phyloP scores from a whole-genome alignment of 305 asterid genomes.

The Solanum hybrid region DNA sequence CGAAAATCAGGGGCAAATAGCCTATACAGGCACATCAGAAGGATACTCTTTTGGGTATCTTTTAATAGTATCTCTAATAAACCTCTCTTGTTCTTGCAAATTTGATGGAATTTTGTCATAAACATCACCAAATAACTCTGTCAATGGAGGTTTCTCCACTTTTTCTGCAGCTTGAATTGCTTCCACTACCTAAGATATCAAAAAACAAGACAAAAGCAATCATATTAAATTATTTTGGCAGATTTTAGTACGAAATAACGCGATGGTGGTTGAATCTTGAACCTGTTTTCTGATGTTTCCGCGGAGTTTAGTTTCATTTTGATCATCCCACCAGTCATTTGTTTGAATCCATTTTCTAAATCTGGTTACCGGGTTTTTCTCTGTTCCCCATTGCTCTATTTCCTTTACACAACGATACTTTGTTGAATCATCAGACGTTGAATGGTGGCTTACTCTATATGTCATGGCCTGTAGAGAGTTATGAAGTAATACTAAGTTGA shows the following conservation, averaged over 20 bases:
- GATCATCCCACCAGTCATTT: constrained; percentile 77
- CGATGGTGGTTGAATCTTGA: background rate
- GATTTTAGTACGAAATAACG: background rate
- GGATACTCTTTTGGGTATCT: constrained; percentile 33
- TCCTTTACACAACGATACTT: constrained; percentile 61
- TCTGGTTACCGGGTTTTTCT: constrained; percentile 40
- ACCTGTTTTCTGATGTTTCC: constrained; percentile 56
- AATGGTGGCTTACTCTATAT: constrained; percentile 86
- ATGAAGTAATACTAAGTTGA: background rate
- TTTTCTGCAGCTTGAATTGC: constrained; percentile 25
- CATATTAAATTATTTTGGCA: background rate
- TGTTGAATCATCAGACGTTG: constrained; percentile 94
- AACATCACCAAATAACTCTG: constrained; percentile 30
- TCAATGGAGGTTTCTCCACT: constrained; percentile 24
- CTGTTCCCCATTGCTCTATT: constrained; percentile 73
- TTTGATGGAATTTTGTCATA: constrained; percentile 20
- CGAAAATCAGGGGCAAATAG: background rate
- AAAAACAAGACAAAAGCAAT: background rate
- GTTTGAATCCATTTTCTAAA: constrained; percentile 69
- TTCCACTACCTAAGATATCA: constrained; percentile 14
- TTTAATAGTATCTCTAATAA: constrained; percentile 24
- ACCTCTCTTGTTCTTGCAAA: constrained; percentile 30
- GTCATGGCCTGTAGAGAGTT: constrained; percentile 42
- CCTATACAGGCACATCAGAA: constrained; percentile 25
- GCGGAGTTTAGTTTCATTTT: constrained; percentile 51